Percentiles rank a stretch among this genome's conserved stretches.
Conservation (phyloP, 257 asterid genomes). For the Lantana camara region DNA sequence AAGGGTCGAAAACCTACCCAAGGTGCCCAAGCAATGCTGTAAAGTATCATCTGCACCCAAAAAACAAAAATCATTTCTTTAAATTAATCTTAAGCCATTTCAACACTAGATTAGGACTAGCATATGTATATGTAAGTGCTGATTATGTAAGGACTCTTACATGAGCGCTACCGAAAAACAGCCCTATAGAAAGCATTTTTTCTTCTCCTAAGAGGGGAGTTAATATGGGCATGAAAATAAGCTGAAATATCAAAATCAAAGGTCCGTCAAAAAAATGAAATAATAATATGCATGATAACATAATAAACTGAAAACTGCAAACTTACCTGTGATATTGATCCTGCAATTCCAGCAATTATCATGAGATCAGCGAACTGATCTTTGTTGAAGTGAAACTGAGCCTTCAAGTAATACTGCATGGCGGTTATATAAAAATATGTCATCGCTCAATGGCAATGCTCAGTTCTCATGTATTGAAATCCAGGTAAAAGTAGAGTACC, state of each 20-base stretch:
- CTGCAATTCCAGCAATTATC: slow-evolving; percentile 81
- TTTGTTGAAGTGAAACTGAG: slow-evolving; percentile 86
- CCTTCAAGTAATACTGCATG: slow-evolving; percentile 83
- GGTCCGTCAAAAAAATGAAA: not conserved
- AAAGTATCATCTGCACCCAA: slow-evolving; percentile 67
- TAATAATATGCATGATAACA: not conserved
- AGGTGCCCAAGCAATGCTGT: slow-evolving; percentile 89
- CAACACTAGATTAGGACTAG: not conserved
- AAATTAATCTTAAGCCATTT: not conserved
- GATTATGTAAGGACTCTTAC: slow-evolving; percentile 37
- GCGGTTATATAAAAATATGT: not conserved
- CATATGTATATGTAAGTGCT: not conserved
- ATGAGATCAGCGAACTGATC: slow-evolving; percentile 87
- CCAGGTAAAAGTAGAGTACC: slow-evolving; percentile 39
- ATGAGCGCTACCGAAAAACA: slow-evolving; percentile 59
- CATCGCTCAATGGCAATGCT: not conserved
- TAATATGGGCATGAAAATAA: slow-evolving; percentile 75
- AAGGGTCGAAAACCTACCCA: slow-evolving; percentile 55
- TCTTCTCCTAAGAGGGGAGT: slow-evolving; percentile 80
- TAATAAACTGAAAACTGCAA: not conserved
- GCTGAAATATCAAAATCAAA: slow-evolving; percentile 46
- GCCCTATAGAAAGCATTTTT: slow-evolving; percentile 75
- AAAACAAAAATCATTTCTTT: slow-evolving; percentile 9
- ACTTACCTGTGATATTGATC: slow-evolving; percentile 77
- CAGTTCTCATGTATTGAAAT: not conserved